A percentile compares a stretch with the other conserved stretches of the same genome.
Conservation (phyloP, 257 asterid genomes). For the Knoxia roxburghii region DNA sequence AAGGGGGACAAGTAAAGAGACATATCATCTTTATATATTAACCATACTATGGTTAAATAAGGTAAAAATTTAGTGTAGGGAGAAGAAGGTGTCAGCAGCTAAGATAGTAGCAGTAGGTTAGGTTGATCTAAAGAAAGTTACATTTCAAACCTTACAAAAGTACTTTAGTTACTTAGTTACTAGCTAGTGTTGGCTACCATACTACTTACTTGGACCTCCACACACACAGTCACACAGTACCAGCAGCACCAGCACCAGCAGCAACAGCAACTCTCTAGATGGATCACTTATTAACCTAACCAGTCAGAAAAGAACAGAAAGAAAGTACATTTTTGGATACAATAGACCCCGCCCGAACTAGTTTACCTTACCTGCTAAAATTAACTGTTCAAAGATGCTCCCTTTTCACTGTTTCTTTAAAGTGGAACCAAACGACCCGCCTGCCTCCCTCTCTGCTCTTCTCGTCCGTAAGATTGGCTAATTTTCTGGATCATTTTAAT, state of each 20-base stretch:
- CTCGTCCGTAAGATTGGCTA: too few relatives aligned
- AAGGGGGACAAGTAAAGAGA: too few relatives aligned
- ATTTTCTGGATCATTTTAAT: too few relatives aligned
- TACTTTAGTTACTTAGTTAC: not conserved
- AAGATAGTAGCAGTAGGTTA: too few relatives aligned
- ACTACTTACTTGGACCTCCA: not conserved
- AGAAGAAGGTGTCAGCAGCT: too few relatives aligned
- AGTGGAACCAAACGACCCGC: not conserved
- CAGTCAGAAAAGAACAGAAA: slow-evolving; percentile 12
- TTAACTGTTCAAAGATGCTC: slow-evolving; percentile 13
- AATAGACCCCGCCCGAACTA: too few relatives aligned
- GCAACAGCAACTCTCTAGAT: not conserved
- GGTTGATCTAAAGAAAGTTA: not conserved
- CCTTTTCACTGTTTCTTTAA: not conserved
- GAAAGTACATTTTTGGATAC: slow-evolving; percentile 23
- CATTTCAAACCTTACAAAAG: slow-evolving; percentile 5
- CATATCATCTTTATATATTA: too few relatives aligned
- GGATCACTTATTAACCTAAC: not conserved
- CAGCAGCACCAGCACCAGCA: not conserved
- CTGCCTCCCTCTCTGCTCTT: not conserved
- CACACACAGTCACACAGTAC: too few relatives aligned
- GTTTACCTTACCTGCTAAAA: not conserved
- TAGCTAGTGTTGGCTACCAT: too few relatives aligned
- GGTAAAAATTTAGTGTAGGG: too few relatives aligned
- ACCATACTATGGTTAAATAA: too few relatives aligned